Evolutionary conservation across 2,329 filamentous ascomycete genomes (phyloP).

Genomic region (Cladophialophora carrionii): DNA sequence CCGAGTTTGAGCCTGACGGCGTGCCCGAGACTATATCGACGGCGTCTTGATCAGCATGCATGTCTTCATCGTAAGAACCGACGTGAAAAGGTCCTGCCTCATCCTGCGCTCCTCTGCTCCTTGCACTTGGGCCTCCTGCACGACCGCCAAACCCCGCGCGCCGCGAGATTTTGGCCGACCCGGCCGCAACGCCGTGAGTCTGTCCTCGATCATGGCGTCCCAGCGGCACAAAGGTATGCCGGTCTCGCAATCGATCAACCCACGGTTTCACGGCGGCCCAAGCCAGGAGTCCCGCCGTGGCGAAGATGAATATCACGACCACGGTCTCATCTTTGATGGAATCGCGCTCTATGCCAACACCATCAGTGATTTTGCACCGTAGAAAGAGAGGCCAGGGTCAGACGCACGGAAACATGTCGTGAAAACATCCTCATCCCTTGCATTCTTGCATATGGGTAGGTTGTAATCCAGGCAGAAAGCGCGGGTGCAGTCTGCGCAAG

Average conservation of each 20-base stretch:
- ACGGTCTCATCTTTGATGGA: constrained; percentile 69
- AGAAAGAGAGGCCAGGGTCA: neutral
- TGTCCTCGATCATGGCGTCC: constrained; percentile 18
- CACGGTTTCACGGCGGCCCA: constrained; percentile 63
- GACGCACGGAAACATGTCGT: constrained; percentile 67
- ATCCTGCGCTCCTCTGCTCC: neutral
- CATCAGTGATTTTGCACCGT: neutral
- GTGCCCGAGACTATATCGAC: constrained; percentile 26
- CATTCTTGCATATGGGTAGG: constrained; percentile 62
- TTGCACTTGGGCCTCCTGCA: neutral
- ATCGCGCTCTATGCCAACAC: constrained; percentile 57
- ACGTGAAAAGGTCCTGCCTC: neutral
- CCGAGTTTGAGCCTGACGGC: constrained; percentile 12
- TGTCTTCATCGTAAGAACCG: constrained; percentile 7
- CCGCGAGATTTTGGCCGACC: neutral
- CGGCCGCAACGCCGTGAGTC: neutral
- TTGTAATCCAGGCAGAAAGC: constrained; percentile 68
- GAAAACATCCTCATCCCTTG: constrained; percentile 65
- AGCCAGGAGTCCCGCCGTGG: constrained; percentile 62
- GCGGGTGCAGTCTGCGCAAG: constrained; percentile 69
- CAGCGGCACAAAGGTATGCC: constrained; percentile 21
- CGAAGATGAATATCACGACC: constrained; percentile 67
- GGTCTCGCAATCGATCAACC: constrained; percentile 31
- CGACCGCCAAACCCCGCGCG: neutral
- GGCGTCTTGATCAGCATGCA: constrained; percentile 27